These are phyloP conservation scores for Daldinia grandis DNA, from an alignment of 495 filamentous ascomycete species.

Conservation along the genomic window DNA sequence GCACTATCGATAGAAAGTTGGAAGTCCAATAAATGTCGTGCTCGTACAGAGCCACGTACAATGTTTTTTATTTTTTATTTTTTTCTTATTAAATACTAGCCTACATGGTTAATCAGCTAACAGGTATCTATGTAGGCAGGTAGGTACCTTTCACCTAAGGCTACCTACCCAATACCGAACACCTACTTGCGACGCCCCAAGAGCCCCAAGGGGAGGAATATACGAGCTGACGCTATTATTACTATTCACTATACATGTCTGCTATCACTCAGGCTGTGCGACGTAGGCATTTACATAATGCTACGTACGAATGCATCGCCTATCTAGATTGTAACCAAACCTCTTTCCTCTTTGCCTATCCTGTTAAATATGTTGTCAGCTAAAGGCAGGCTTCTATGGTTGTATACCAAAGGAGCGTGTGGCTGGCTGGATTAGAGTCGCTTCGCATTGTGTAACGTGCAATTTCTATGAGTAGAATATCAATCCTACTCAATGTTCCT, in stretches of 20 bases:
- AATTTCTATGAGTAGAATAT: slow-evolving; percentile 18
- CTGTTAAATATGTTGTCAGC: not conserved
- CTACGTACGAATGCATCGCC: slow-evolving; percentile 23
- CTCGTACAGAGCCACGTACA: slow-evolving; percentile 1
- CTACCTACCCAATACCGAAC: not conserved
- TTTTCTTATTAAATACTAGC: not conserved
- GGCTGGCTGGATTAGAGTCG: slow-evolving; percentile 32
- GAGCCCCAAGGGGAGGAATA: slow-evolving; percentile 14
- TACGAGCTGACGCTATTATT: slow-evolving; percentile 29
- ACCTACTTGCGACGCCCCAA: slow-evolving; percentile 16
- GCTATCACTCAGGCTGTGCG: slow-evolving; percentile 19
- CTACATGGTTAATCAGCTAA: not conserved
- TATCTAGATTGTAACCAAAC: slow-evolving; percentile 20
- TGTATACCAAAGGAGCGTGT: slow-evolving; percentile 23
- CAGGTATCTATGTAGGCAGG: slow-evolving; percentile 7
- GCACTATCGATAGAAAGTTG: slow-evolving; percentile 15
- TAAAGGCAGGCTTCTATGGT: not conserved
- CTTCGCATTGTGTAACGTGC: slow-evolving; percentile 41
- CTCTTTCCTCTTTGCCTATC: not conserved
- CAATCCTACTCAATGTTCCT: slow-evolving; percentile 22
- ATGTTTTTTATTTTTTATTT: not conserved
- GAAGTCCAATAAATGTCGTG: slow-evolving; percentile 5
- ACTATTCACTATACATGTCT: slow-evolving; percentile 8
- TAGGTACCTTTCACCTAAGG: slow-evolving; percentile 13
- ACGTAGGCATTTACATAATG: slow-evolving; percentile 21